phyloP scores from a whole-genome alignment of 2,329 filamentous ascomycete species.

The Trichoderma brevicompactum region DNA sequence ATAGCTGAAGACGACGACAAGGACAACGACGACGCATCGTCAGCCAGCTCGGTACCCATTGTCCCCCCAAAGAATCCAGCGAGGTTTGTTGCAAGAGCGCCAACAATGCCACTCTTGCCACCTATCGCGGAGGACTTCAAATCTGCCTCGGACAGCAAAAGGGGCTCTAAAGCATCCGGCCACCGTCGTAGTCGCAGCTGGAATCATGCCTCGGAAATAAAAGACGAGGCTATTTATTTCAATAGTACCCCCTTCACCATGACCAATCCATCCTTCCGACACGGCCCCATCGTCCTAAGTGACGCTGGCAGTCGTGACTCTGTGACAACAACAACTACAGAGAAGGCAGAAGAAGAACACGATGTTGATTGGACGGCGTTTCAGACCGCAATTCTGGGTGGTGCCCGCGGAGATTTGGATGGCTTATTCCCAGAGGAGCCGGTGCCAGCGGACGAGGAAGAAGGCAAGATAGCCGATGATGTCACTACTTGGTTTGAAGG shows the following conservation, averaged over 20 bases:
- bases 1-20: slow-evolving; percentile 21
- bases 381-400: slow-evolving; percentile 66
- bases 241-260: slow-evolving; percentile 55
- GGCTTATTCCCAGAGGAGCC: slow-evolving; percentile 35
- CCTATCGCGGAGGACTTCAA: slow-evolving; percentile 36
- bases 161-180: slow-evolving; percentile 21
- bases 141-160: slow-evolving; percentile 28
- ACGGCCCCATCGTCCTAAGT: slow-evolving; percentile 59
- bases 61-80: slow-evolving; percentile 35
- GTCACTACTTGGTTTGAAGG: slow-evolving; percentile 57
- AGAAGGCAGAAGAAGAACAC: slow-evolving; percentile 47
- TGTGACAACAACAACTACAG: slow-evolving; percentile 1
- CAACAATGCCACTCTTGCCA: slow-evolving; percentile 31
- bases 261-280: slow-evolving; percentile 54
- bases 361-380: slow-evolving; percentile 67
- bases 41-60: background rate
- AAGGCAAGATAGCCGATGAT: slow-evolving; percentile 47
- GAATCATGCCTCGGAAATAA: slow-evolving; percentile 39
- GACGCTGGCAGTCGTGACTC: slow-evolving; percentile 44
- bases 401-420: slow-evolving; percentile 54
- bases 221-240: slow-evolving; percentile 53
- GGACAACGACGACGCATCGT: slow-evolving; percentile 18
- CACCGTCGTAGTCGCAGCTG: slow-evolving; percentile 29
- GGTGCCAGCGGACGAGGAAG: slow-evolving; percentile 45
- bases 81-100: slow-evolving; percentile 28